Percentiles rank a stretch among this genome's conserved stretches.
Conservation (phyloP, 495 filamentous ascomycete genomes). For the Trichoderma orchidacearum region DNA sequence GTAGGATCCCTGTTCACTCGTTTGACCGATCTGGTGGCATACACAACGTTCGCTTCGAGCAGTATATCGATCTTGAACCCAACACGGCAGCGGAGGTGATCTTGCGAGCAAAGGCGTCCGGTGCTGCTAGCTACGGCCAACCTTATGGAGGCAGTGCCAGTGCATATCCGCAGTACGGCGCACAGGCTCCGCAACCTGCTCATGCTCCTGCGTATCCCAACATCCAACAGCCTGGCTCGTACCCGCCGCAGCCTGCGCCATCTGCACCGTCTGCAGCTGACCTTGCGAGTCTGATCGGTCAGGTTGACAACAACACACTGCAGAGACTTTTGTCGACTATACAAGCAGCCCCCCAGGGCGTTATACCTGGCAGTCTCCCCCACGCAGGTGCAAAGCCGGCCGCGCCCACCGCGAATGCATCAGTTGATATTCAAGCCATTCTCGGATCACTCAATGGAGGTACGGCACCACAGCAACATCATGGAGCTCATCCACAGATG, state of each 20-base stretch:
- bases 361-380: slow-evolving; percentile 22
- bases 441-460: slow-evolving; percentile 10
- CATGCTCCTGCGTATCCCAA: neutral
- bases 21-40: slow-evolving; percentile 66
- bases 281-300: slow-evolving; percentile 41
- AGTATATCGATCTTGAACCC: slow-evolving; percentile 73
- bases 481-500: slow-evolving; percentile 5
- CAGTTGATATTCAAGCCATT: slow-evolving; percentile 16
- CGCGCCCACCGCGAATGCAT: slow-evolving; percentile 15
- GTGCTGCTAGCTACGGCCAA: slow-evolving; percentile 7
- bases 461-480: slow-evolving; percentile 7
- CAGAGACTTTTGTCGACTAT: slow-evolving; percentile 59
- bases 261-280: slow-evolving; percentile 25
- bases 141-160: slow-evolving; percentile 6
- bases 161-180: slow-evolving; percentile 6
- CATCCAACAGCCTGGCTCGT: neutral
- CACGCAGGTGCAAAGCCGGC: slow-evolving; percentile 21
- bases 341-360: slow-evolving; percentile 26
- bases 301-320: slow-evolving; percentile 57
- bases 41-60: slow-evolving; percentile 63
- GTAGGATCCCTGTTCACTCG: slow-evolving; percentile 65
- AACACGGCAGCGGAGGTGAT: slow-evolving; percentile 67
- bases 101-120: slow-evolving; percentile 47
- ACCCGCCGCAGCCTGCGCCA: slow-evolving; percentile 21
- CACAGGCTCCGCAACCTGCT: neutral